Evolutionary conservation across 2,329 filamentous ascomycete genomes (phyloP).

Genomic region (Tympanopsis confertula): DNA sequence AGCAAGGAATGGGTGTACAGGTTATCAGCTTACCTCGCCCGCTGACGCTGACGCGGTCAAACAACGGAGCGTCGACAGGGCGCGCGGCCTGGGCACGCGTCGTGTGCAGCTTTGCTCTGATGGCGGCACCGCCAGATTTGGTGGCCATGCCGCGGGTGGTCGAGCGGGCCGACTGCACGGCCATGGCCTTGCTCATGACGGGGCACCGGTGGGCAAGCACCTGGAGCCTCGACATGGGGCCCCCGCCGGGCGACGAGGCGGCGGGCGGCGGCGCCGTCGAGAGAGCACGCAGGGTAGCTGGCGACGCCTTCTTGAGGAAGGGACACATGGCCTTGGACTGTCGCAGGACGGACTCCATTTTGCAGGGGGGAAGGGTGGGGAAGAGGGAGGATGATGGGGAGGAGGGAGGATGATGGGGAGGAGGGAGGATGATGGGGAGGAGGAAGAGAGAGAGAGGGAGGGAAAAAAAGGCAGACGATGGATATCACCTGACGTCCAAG

Average conservation of each 20-base stretch:
- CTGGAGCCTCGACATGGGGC: slow-evolving; percentile 94
- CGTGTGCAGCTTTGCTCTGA: slow-evolving; percentile 71
- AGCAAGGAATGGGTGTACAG: slow-evolving; percentile 8
- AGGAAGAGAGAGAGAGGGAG: no score
- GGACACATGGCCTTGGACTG: slow-evolving; percentile 96
- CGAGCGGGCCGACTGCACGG: slow-evolving; percentile 62
- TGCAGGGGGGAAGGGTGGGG: no score
- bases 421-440: no score
- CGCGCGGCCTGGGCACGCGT: slow-evolving; percentile 67
- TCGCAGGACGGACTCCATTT: slow-evolving; percentile 93
- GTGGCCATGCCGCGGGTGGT: slow-evolving; percentile 22
- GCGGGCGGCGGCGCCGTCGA: slow-evolving; percentile 58
- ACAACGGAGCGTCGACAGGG: slow-evolving; percentile 49
- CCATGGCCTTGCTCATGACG: slow-evolving; percentile 95
- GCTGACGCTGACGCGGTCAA: slow-evolving; percentile 17
- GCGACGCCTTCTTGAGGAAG: slow-evolving; percentile 88
- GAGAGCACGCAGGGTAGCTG: slow-evolving; percentile 79
- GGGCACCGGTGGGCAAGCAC: slow-evolving; percentile 88
- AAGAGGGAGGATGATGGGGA: no score
- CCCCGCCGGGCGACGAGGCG: slow-evolving; percentile 60
- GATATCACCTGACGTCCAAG: no score
- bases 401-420: no score
- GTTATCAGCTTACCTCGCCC: slow-evolving; percentile 4
- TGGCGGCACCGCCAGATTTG: slow-evolving; percentile 25
- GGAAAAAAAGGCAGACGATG: no score